A percentile compares a stretch with the other conserved stretches of the same genome.
Evolutionary conservation across 116 monocot species (phyloP).

Genomic region (Cymodocea nodosa): DNA sequence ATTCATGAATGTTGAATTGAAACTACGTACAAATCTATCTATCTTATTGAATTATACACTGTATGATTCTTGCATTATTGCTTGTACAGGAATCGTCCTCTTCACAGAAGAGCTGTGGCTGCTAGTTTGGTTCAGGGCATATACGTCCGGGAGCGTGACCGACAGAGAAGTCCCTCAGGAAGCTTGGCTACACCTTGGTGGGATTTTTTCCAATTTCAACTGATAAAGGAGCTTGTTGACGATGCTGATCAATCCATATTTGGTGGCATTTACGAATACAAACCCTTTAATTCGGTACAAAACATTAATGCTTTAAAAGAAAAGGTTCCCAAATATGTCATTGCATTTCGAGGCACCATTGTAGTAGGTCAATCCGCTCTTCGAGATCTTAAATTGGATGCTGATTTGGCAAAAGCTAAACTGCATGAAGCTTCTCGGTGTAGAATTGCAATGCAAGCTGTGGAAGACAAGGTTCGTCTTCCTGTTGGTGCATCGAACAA

Average conservation of each 20-base stretch:
- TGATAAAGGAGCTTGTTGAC: constrained; percentile 44
- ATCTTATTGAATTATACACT: background rate
- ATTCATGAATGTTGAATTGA: no score
- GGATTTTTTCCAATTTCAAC: constrained; percentile 69
- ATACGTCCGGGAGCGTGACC: constrained; percentile 28
- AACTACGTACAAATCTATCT: background rate
- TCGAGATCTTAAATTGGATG: constrained; percentile 49
- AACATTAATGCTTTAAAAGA: background rate
- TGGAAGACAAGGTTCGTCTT: constrained; percentile 29
- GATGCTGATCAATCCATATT: constrained; percentile 67
- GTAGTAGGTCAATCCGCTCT: constrained; percentile 34
- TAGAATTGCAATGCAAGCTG: constrained; percentile 70
- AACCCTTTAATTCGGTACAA: constrained; percentile 10
- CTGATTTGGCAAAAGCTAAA: constrained; percentile 37
- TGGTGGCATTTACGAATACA: constrained; percentile 67
- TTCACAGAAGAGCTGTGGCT: constrained; percentile 56
- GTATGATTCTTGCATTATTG: background rate
- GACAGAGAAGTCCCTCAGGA: constrained; percentile 31
- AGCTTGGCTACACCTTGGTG: constrained; percentile 71
- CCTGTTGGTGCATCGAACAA: constrained; percentile 20
- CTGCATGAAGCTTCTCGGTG: constrained; percentile 62
- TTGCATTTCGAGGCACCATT: constrained; percentile 75
- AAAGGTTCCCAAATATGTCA: constrained; percentile 52
- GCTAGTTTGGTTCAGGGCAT: constrained; percentile 74
- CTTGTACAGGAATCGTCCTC: constrained; percentile 32